phyloP scores from a whole-genome alignment of 78 protist genomes.

The slime mould (Dictyostelium discoideum) region DNA sequence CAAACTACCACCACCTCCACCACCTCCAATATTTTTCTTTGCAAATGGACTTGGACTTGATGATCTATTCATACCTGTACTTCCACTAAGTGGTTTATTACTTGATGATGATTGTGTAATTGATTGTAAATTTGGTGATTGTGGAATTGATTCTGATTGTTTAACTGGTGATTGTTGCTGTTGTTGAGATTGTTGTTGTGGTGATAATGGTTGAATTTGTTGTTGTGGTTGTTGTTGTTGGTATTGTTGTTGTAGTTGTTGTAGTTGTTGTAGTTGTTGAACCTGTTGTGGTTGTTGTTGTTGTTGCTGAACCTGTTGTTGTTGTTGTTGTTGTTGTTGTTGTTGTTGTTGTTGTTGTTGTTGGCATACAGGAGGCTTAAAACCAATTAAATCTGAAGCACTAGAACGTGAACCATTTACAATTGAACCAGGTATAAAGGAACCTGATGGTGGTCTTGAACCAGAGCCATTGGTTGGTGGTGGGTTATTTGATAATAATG shows the following conservation, averaged over 20 bases:
- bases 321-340: constrained; percentile 7
- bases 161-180: neutral
- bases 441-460: neutral
- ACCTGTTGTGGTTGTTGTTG: constrained; percentile 12
- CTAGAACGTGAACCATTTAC: constrained; percentile 1
- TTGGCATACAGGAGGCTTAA: neutral
- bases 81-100: neutral
- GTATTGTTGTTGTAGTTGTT: neutral
- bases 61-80: constrained; percentile 31
- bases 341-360: constrained; percentile 16
- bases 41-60: constrained; percentile 65
- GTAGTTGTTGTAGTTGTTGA: constrained; percentile 7
- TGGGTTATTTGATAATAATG: neutral
- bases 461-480: neutral
- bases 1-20: neutral
- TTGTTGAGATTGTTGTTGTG: neutral
- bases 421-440: neutral
- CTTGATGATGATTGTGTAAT: neutral
- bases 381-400: neutral
- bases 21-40: constrained; percentile 8
- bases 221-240: neutral
- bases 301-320: neutral
- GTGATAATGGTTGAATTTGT: neutral
- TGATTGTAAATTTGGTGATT: neutral
- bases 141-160: neutral